Percentiles rank a stretch among this genome's conserved stretches.
phyloP scores from a whole-genome alignment of 2,329 filamentous ascomycete genomes.

The Coleophoma cylindrospora region DNA sequence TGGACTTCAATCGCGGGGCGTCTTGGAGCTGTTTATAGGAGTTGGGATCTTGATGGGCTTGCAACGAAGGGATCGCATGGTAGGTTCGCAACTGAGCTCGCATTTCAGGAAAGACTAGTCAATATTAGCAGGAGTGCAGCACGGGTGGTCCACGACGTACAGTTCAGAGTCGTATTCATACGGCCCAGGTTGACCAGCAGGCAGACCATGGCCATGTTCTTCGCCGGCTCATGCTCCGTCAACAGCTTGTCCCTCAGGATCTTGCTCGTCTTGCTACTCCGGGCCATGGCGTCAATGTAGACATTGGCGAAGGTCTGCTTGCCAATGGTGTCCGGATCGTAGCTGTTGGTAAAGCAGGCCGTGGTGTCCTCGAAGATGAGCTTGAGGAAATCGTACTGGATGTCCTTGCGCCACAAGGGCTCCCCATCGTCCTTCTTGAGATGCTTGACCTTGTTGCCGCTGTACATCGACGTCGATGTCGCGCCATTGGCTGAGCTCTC shows the following conservation, averaged over 20 bases:
- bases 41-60: constrained; percentile 90
- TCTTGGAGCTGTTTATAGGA: constrained; percentile 98
- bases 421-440: constrained; percentile 87
- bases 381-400: constrained; percentile 81
- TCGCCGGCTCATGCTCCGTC: constrained; percentile 84
- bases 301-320: constrained; percentile 87
- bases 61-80: constrained; percentile 93
- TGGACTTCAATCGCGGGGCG: constrained; percentile 91
- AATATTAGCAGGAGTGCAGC: constrained; percentile 19
- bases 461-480: constrained; percentile 20
- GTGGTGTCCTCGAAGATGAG: constrained; percentile 72
- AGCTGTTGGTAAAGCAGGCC: constrained; percentile 85
- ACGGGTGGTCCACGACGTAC: constrained; percentile 43
- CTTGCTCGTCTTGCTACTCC: constrained; percentile 98
- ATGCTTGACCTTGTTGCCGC: constrained; percentile 65
- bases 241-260: constrained; percentile 95
- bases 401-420: constrained; percentile 81
- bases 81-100: constrained; percentile 95
- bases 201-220: constrained; percentile 99
- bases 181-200: constrained; percentile 92
- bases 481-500: constrained; percentile 14
- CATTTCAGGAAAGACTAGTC: constrained; percentile 95
- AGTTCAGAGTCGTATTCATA: constrained; percentile 99
- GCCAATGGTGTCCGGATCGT: constrained; percentile 55
- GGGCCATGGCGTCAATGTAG: constrained; percentile 97